These are phyloP conservation scores for Zopfochytrium polystomum DNA, from an alignment of 371 early-diverging fungal genomes.

Conservation along the genomic window DNA sequence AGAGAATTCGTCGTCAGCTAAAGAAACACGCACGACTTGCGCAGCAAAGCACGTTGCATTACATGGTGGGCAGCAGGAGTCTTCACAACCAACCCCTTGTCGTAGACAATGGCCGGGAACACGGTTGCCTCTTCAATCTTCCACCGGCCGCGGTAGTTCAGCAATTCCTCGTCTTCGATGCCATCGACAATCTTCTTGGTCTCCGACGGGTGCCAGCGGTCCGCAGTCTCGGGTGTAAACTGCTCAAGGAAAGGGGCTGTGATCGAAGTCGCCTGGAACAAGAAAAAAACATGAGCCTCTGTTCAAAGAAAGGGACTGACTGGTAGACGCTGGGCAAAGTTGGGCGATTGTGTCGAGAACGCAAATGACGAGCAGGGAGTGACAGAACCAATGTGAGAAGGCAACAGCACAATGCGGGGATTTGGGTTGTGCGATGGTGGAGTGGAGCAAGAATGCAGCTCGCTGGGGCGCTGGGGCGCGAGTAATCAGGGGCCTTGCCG, in stretches of 20 bases:
- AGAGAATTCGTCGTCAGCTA: not conserved
- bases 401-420: too few species aligned
- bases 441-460: too few species aligned
- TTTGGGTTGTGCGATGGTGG: too few species aligned
- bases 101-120: constrained; percentile 58
- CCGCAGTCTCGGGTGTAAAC: constrained; percentile 46
- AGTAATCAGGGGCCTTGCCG: too few species aligned
- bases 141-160: constrained; percentile 74
- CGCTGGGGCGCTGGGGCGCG: too few species aligned
- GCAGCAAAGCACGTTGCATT: constrained; percentile 10
- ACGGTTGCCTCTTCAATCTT: constrained; percentile 61
- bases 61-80: constrained; percentile 62
- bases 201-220: constrained; percentile 67
- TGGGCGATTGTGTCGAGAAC: too few species aligned
- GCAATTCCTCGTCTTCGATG: constrained; percentile 54
- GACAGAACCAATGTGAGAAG: too few species aligned
- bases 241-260: constrained; percentile 71
- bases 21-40: not conserved
- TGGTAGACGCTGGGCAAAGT: too few species aligned
- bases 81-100: constrained; percentile 69
- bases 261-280: constrained; percentile 41
- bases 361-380: too few species aligned
- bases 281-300: too few species aligned
- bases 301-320: too few species aligned
- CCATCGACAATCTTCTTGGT: constrained; percentile 62